phyloP scores from a whole-genome alignment of 2,329 filamentous ascomycete species.

The Penicillium occitanis region DNA sequence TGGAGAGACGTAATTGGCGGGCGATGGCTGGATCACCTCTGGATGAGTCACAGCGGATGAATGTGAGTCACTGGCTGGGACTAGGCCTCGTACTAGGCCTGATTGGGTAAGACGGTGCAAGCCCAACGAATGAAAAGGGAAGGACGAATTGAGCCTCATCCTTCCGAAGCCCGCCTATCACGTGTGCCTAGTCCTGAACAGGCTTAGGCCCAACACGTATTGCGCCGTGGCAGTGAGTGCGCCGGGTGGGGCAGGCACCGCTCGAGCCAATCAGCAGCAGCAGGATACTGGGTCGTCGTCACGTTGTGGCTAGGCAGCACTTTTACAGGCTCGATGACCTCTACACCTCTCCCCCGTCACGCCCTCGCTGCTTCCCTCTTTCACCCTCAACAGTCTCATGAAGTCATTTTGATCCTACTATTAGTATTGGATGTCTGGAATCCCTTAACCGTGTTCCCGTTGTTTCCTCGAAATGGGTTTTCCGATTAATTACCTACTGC shows the following conservation, averaged over 20 bases:
- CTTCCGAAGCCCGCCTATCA: not conserved
- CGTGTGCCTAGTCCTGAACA: not conserved
- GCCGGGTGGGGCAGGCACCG: not conserved
- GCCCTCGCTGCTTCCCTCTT: not conserved
- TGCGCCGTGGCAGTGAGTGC: slow-evolving; percentile 13
- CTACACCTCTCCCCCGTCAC: not conserved
- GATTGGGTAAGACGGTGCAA: not conserved
- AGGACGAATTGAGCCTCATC: slow-evolving; percentile 4
- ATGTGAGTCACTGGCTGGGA: slow-evolving; percentile 10
- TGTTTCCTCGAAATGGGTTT: slow-evolving; percentile 13
- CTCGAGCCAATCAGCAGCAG: not conserved
- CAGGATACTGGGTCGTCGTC: slow-evolving; percentile 4
- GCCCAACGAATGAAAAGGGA: not conserved
- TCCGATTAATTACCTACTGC: slow-evolving; percentile 13
- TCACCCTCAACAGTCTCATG: not conserved
- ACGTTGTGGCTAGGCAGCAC: slow-evolving; percentile 20
- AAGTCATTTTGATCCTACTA: slow-evolving; percentile 3
- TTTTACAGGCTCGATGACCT: slow-evolving; percentile 18
- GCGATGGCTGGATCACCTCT: not conserved
- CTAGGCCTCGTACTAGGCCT: not conserved
- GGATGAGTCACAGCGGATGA: slow-evolving; percentile 8
- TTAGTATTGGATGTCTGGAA: slow-evolving; percentile 2
- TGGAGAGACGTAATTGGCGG: not conserved
- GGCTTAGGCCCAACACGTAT: not conserved
- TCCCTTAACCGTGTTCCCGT: not conserved